Base-by-base conservation (phyloP, 2,329 filamentous ascomycete species). In the Penicillium sp. region DNA sequence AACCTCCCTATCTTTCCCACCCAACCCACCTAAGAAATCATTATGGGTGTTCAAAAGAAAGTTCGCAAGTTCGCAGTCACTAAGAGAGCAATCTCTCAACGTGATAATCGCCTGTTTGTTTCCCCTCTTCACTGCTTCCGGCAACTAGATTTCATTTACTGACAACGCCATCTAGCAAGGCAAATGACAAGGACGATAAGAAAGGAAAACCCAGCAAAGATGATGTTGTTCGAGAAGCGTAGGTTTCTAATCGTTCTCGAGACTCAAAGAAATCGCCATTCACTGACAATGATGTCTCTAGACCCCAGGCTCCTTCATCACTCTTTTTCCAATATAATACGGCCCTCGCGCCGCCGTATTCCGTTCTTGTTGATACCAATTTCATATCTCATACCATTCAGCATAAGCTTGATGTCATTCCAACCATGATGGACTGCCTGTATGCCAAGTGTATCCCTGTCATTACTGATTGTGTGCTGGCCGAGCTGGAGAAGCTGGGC, bases 281-380 rank as follows among this genome's bases (percentile, higher is more conserved):
- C 13, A 4, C 50, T 60, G 21, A 62, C 16, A 6, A 11, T 11
- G 14, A 24, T 14, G 4, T 16, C 6, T 49, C 9, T 66, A 86
- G 83, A 49, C 89, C 90, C 5, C 90, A 95, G 79, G 89, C 90
- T 70, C 89, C 91, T 13, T 91, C 90, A 21, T 84, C 86, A 60
- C 86, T 96, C 76, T 96, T 96, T 85, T 96, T 96, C 77, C 84
- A 90, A 71, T 89, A 91, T 81, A 97, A 97, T 78, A 89, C 88
- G 52, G 89, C 90, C 52, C 85, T 97, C 45, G 87, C 90, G 11
- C 91, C 93, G 3, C 91, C 92, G 1, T 96, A 96, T 79, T 82
- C 79, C 49, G 84, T 93, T 55, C 84, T 96, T 10, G 84, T 95
- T 69, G 91, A 96, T 74, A 93, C 91, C 74, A 96, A 96, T 73